Percentiles rank a stretch among this genome's conserved stretches.
These are phyloP conservation scores for Schoenoplectus triqueter DNA, from an alignment of 202 grass and related monocot species.

Conservation along the genomic window DNA sequence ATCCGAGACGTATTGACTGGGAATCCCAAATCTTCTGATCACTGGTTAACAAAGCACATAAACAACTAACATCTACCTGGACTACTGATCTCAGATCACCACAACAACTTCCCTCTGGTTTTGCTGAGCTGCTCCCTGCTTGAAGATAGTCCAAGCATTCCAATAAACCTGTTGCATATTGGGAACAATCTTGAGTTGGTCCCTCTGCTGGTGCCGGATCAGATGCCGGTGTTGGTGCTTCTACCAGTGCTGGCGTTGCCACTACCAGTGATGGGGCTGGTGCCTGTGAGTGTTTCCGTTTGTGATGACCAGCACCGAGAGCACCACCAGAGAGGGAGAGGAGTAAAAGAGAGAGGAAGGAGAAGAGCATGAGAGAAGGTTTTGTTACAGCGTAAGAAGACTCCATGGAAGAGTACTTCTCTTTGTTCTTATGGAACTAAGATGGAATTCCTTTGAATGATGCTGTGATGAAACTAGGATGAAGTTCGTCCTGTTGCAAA, in stretches of 20 bases:
- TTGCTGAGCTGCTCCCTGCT: neutral
- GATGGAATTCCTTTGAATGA: neutral
- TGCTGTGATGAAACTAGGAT: neutral
- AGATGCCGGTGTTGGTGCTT: neutral
- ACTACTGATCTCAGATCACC: neutral
- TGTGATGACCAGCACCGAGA: neutral
- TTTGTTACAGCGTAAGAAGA: neutral
- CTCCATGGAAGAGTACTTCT: neutral
- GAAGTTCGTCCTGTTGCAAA: neutral
- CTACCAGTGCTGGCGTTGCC: neutral
- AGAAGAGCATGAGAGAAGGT: constrained; percentile 1
- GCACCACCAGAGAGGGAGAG: neutral
- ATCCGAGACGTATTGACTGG: neutral
- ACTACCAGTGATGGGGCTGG: neutral
- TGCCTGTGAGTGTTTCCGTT: neutral
- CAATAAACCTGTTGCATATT: neutral
- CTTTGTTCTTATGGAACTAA: neutral
- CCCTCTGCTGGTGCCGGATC: neutral
- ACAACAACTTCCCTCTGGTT: neutral
- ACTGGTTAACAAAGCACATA: neutral
- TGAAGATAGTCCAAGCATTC: constrained; percentile 9
- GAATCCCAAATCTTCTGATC: neutral
- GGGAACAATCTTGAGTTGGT: neutral
- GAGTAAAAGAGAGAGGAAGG: neutral
- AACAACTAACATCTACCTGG: neutral